Base-by-base conservation (phyloP, 2,329 filamentous ascomycete genomes). In the Fusarium sp. region DNA sequence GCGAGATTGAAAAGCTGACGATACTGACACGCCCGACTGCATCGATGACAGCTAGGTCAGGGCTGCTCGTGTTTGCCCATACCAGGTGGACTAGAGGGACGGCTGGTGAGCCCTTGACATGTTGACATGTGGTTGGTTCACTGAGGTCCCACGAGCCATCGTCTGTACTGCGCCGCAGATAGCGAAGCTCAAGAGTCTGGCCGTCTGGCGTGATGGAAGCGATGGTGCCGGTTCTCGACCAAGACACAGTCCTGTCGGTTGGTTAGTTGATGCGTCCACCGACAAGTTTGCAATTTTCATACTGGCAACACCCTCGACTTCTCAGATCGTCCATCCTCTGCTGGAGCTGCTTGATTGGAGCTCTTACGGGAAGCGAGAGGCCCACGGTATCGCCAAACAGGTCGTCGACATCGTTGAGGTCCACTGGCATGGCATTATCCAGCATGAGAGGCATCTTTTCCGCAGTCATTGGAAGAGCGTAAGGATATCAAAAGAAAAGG, bases 171-270 rank as follows among this genome's bases (percentile, higher is more conserved):
- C 92, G 92, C 36, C 90, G 88, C 59, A 98, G 86, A 79, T 94
- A 92, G 67, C 92, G 91, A 53, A 97, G 86, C 78, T 93, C 91
- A 61, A 98, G 85, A 16, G 87, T 87, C 56, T 88, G 88, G 31
- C 93, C 93, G 82, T 95, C 92, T 17, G 89, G 84, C 22, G 92
- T 89, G 74, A 98, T 92, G 62, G 92, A 92, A 31, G 95, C 95
- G 74, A 98, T 94, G 68, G 92, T 94, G 49, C 96, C 96, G 69
- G 91, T 89, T 77, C 92, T 95, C 12, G 96, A 98, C 95, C 96
- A 98, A 33, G 93, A 91, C 62, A 98, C 89, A 73, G 90, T 91
- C 80, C 95, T 97, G 75, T 51, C 56, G 53, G 56, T 33, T 42
- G 24, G 64, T 78, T 59, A 78, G 76, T 46, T 27, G 53, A 33